phyloP scores from a whole-genome alignment of 2,329 filamentous ascomycete species.

The Venturia pyrina region DNA sequence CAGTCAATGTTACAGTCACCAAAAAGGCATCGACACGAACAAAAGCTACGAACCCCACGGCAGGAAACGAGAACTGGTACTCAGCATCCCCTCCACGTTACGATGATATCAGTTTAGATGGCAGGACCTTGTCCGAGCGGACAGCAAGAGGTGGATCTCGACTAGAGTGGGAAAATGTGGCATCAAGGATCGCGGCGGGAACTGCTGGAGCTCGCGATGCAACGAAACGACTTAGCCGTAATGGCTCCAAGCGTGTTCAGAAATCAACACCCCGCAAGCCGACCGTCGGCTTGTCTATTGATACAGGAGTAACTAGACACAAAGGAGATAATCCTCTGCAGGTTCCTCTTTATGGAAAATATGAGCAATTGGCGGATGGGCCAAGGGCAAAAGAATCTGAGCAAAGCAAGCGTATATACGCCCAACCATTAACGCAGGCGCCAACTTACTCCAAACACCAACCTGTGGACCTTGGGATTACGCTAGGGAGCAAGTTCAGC shows the following conservation, averaged over 20 bases:
- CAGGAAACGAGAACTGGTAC: background rate
- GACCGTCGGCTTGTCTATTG: conserved; percentile 8
- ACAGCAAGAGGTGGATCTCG: background rate
- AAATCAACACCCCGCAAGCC: conserved; percentile 50
- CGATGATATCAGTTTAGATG: background rate
- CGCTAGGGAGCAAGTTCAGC: conserved; percentile 4
- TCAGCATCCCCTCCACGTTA: background rate
- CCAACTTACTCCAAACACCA: conserved; percentile 51
- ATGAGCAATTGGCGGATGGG: conserved; percentile 10
- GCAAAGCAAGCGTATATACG: background rate
- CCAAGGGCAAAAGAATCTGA: background rate
- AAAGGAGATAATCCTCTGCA: background rate
- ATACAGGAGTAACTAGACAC: conserved; percentile 8
- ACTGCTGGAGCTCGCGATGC: conserved; percentile 2
- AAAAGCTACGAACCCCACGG: background rate
- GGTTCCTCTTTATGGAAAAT: background rate
- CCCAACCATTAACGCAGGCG: background rate
- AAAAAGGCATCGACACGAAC: conserved; percentile 3
- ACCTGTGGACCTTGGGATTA: conserved; percentile 31
- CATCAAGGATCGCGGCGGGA: conserved; percentile 3
- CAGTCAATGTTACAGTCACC: conserved; percentile 8
- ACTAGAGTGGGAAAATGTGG: conserved; percentile 8
- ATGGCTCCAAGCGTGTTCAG: conserved; percentile 61
- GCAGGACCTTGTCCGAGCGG: background rate
- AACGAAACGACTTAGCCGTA: background rate